Base-by-base conservation (phyloP, 176 grass and related monocot genomes). In the Raddia distichophylla region DNA sequence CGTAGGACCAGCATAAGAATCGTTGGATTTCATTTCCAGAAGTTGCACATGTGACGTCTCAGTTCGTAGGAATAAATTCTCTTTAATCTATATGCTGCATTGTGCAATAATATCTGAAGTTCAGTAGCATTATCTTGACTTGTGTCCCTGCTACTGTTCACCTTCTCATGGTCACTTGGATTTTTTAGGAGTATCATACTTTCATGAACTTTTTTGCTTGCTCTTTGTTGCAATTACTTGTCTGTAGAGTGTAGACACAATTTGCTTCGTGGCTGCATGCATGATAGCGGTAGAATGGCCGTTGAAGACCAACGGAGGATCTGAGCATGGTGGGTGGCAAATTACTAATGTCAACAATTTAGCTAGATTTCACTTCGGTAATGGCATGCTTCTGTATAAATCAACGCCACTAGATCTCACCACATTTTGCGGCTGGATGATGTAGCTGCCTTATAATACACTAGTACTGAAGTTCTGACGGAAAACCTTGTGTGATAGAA, bases 61-160 rank as follows among this genome's bases (percentile, higher is more conserved):
- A 44, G 34, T 17, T 71, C 1, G 5, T 51, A 15, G 2, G 11
- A 50, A 69, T 27, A 67, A 46, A 7, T 51, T 9, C 64, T 51
- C 35, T 2, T 22, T 2, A 14, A 20, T 86, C 74, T 61, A 47
- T 17, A 67, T 75, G 52, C 40, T 82, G 58, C 78, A 76, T 76
- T 82, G 35, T 47, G 16, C 0, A 62, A 61, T 69, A 45, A 4
- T 46, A 20, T 17, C 6, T 27, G 4, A 17, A 18, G 43, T 71
- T 43, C 7, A 20, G 56, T 34, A 35, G n/a, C 46, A 46, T 75
- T 82, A 3, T 67, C 46, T 78, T 19, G 22, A 32, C 17, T 4
- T 53, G 34, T 78, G 16, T 51, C n/a, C 15, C 0, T 12, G 60
- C 16, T 50, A 17, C 33, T 49, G 8, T 63, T 49, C 27, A 1